Conservation (phyloP, 305 asterid species). For the Ruellia speciosa region DNA sequence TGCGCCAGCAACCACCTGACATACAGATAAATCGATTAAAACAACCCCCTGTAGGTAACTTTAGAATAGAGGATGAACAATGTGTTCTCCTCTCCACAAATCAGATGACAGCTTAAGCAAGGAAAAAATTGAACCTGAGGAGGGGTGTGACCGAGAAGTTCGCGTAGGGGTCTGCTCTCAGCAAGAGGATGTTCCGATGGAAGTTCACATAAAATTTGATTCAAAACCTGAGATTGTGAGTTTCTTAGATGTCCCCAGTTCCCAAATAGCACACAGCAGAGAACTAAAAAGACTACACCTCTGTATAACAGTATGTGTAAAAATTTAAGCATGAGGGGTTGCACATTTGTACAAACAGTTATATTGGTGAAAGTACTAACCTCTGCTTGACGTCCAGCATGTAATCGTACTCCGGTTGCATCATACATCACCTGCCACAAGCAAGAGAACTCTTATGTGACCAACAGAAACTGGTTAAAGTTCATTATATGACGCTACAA, state of each 20-base stretch:
- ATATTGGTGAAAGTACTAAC: slow-evolving; percentile 32
- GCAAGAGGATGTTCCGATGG: slow-evolving; percentile 97
- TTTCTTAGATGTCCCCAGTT: slow-evolving; percentile 22
- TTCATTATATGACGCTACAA: not conserved
- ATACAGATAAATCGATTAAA: not conserved
- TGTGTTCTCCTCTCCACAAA: not conserved
- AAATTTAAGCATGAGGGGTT: not conserved
- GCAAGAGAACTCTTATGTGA: slow-evolving; percentile 11
- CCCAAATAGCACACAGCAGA: not conserved
- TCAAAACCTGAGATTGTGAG: slow-evolving; percentile 49
- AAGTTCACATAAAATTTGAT: slow-evolving; percentile 88
- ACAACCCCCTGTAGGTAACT: not conserved
- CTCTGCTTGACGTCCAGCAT: slow-evolving; percentile 99
- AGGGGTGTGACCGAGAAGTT: slow-evolving; percentile 96
- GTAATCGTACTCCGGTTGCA: slow-evolving; percentile 90
- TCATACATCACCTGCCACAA: slow-evolving; percentile 83
- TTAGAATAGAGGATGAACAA: not conserved
- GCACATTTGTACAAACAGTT: not conserved
- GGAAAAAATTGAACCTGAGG: slow-evolving; percentile 54
- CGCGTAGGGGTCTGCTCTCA: slow-evolving; percentile 78
- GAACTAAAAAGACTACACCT: not conserved
- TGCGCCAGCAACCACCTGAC: slow-evolving; percentile 83
- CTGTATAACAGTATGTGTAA: not conserved
- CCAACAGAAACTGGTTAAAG: not conserved
- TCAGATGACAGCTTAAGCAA: not conserved